phyloP scores from a whole-genome alignment of 805 yeast species.

The Spathaspora girioi region DNA sequence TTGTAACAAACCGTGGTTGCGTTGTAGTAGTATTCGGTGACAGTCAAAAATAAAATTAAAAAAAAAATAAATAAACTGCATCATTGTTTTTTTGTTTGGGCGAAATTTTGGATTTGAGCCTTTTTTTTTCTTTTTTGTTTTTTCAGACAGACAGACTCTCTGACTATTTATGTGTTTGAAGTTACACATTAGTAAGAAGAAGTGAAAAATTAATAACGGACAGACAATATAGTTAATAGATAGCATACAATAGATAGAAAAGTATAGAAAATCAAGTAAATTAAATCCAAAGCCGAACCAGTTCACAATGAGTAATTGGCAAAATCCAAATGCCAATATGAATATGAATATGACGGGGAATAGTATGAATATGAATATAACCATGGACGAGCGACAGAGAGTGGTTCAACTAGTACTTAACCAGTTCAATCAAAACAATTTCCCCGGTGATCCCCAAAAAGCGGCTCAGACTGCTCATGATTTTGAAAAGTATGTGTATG shows the following conservation, averaged over 20 bases:
- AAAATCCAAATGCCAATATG: neutral
- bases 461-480: constrained; percentile 56
- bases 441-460: constrained; percentile 25
- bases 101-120: neutral
- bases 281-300: neutral
- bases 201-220: too few species aligned
- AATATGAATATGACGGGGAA: neutral
- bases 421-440: constrained; percentile 28
- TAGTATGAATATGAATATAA: neutral
- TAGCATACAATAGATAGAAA: neutral
- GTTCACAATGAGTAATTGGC: neutral
- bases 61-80: neutral
- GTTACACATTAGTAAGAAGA: neutral
- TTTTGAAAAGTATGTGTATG: constrained; percentile 63
- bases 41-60: neutral
- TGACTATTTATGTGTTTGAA: neutral
- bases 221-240: neutral
- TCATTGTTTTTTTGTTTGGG: neutral
- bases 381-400: constrained; percentile 32
- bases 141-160: neutral
- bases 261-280: neutral
- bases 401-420: constrained; percentile 35
- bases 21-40: neutral
- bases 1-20: neutral
- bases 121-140: neutral